Evolutionary conservation across 208 protist species (phyloP).

Genomic region (Leptomonas seymouri): DNA sequence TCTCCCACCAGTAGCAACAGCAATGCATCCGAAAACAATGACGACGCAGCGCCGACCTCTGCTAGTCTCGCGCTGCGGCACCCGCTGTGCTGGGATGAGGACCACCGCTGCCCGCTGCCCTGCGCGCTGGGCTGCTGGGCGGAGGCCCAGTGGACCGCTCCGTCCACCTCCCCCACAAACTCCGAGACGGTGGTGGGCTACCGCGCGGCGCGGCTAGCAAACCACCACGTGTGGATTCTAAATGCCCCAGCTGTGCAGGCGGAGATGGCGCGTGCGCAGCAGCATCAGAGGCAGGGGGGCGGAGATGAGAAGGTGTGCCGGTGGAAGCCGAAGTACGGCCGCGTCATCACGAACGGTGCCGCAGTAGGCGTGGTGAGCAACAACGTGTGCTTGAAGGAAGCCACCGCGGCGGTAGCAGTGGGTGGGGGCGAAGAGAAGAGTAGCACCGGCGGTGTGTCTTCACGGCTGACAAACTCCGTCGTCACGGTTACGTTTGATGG

Average conservation of each 20-base stretch:
- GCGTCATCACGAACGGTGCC: constrained; percentile 43
- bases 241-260: constrained; percentile 28
- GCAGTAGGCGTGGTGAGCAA: constrained; percentile 74
- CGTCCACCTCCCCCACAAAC: not conserved
- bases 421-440: not conserved
- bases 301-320: constrained; percentile 19
- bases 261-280: constrained; percentile 23
- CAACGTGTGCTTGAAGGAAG: constrained; percentile 19
- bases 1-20: not conserved
- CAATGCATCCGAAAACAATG: not conserved
- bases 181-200: constrained; percentile 30
- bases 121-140: constrained; percentile 27
- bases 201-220: constrained; percentile 56
- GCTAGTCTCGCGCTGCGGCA: constrained; percentile 23
- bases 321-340: constrained; percentile 79
- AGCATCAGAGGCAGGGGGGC: not conserved
- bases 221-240: constrained; percentile 65
- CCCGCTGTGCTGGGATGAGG: constrained; percentile 63
- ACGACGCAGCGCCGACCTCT: not conserved
- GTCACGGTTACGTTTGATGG: constrained; percentile 60
- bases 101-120: constrained; percentile 20
- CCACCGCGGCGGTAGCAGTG: too few relatives aligned
- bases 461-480: constrained; percentile 37
- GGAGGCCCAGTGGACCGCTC: not conserved
- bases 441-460: not conserved